Evolutionary conservation across 768 basidiomycete species (phyloP).

Genomic region (Daedalea quercina): DNA sequence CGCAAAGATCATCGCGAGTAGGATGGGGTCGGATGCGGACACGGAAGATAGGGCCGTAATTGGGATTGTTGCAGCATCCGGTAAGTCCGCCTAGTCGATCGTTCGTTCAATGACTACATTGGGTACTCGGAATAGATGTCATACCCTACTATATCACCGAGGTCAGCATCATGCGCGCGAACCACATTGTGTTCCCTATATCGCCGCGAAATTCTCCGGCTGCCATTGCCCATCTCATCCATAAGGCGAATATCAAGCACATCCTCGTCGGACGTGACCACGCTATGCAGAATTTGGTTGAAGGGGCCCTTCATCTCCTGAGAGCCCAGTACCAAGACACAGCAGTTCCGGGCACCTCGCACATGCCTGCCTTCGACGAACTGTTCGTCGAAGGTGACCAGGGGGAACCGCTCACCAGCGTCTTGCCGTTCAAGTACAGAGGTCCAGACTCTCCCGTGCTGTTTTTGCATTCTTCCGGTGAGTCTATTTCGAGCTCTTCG

Average conservation of each 20-base stretch:
- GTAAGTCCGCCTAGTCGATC: no score
- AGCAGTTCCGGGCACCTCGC: not conserved
- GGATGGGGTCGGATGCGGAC: no score
- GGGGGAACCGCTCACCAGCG: not conserved
- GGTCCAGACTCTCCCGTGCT: constrained; percentile 4
- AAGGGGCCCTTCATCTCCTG: constrained; percentile 16
- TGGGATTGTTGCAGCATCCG: no score
- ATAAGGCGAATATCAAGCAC: constrained; percentile 12
- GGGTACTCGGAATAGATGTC: constrained; percentile 15
- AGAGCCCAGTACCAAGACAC: constrained; percentile 1
- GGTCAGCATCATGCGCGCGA: constrained; percentile 16
- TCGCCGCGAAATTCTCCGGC: constrained; percentile 27
- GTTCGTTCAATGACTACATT: no score
- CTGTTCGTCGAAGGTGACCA: constrained; percentile 1
- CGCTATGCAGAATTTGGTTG: constrained; percentile 16
- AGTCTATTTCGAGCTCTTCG: not conserved
- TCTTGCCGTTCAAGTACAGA: not conserved
- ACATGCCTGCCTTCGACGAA: constrained; percentile 15
- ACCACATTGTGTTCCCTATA: constrained; percentile 24
- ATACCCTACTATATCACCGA: constrained; percentile 14
- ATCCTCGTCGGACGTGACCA: constrained; percentile 24
- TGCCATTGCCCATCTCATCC: constrained; percentile 25
- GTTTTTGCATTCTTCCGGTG: constrained; percentile 17
- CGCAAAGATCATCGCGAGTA: no score
- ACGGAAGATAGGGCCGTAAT: no score